A percentile compares a stretch with the other conserved stretches of the same genome.
phyloP scores from a whole-genome alignment of 179 eudicot species.

The Amaranthus tricolor region DNA sequence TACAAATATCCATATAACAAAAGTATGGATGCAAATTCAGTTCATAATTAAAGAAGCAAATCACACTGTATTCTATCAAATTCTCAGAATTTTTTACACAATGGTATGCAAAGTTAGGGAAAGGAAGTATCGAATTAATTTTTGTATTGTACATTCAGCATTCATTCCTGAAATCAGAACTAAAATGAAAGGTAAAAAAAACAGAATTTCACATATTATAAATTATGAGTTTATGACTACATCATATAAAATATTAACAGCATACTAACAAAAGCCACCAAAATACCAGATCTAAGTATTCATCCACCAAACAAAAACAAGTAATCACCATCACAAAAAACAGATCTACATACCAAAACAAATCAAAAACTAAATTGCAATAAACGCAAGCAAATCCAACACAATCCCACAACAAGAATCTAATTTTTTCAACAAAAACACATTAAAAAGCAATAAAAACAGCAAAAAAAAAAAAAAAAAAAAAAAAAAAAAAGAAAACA shows the following conservation, averaged over 20 bases:
- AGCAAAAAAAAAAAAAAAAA: conserved; percentile 31
- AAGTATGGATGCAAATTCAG: too few species aligned
- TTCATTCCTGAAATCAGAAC: too few species aligned
- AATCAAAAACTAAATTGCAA: neutral
- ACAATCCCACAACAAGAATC: conserved; percentile 16
- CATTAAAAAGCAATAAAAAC: neutral
- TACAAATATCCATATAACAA: too few species aligned
- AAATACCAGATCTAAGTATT: neutral
- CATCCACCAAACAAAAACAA: neutral
- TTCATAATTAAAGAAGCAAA: too few species aligned
- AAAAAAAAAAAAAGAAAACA: conserved; percentile 32
- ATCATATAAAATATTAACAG: neutral
- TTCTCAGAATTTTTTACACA: too few species aligned
- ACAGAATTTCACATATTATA: too few species aligned
- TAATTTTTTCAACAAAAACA: neutral
- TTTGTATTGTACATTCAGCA: too few species aligned
- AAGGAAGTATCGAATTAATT: too few species aligned
- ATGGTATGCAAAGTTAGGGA: too few species aligned
- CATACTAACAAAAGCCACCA: neutral
- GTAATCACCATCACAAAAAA: neutral
- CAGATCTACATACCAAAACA: neutral
- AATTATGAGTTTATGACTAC: too few species aligned
- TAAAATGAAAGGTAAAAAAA: too few species aligned
- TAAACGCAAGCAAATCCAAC: neutral
- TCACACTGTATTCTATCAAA: too few species aligned